Percentiles rank a stretch among this genome's conserved stretches.
Conservation (phyloP, 2,329 filamentous ascomycete species). For the Botrytis cinerea region DNA sequence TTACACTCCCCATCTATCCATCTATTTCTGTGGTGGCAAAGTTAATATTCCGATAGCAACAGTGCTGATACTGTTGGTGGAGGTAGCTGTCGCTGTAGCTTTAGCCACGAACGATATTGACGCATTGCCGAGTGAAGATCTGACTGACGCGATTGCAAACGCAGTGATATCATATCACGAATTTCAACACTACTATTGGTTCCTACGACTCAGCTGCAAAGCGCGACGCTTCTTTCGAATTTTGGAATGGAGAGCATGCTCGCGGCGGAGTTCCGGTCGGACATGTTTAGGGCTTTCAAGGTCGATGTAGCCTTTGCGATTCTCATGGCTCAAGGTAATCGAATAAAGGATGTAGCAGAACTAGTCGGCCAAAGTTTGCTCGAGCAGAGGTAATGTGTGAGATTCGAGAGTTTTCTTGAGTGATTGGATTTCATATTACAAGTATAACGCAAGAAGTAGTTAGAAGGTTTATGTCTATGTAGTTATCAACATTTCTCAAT, state of each 20-base stretch:
- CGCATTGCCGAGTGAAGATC: not conserved
- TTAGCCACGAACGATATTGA: not conserved
- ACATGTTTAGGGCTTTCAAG: slow-evolving; percentile 21
- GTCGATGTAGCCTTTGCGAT: slow-evolving; percentile 18
- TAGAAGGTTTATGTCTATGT: too few relatives aligned
- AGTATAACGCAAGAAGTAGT: too few relatives aligned
- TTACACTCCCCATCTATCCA: too few relatives aligned
- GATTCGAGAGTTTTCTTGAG: not conserved
- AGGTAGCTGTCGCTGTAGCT: not conserved
- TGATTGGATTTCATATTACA: too few relatives aligned
- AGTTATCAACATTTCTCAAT: too few relatives aligned
- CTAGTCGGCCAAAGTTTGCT: not conserved
- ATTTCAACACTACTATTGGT: slow-evolving; percentile 1
- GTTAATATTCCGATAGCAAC: not conserved
- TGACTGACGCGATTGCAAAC: not conserved
- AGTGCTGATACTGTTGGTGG: not conserved
- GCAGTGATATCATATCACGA: not conserved
- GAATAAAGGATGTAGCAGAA: not conserved
- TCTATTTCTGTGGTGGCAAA: too few relatives aligned
- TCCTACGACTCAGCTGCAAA: not conserved
- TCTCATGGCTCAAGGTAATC: slow-evolving; percentile 1
- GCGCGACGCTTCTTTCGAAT: not conserved
- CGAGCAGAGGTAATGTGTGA: not conserved
- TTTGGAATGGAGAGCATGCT: slow-evolving; percentile 23
- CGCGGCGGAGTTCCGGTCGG: slow-evolving; percentile 22